Base-by-base conservation (phyloP, 2,329 filamentous ascomycete species). In the Chrysoporthe cubensis region DNA sequence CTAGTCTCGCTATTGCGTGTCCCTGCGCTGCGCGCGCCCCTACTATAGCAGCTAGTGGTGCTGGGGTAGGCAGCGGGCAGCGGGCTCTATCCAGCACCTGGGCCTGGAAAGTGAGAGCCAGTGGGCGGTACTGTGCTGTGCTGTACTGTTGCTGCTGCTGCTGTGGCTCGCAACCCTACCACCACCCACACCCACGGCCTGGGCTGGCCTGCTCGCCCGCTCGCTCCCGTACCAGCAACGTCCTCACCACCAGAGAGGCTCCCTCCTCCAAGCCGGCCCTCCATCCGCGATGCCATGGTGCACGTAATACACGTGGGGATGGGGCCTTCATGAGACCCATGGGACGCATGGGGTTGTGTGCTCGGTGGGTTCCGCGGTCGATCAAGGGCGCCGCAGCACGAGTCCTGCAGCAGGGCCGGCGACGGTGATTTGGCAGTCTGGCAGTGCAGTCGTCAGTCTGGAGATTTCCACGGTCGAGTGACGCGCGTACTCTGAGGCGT, bases 401-500 rank as follows among this genome's bases (percentile, higher is more conserved):
- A 40, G 37, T 40, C 37, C 37, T 40, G 37, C 37, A 40, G 37
- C 37, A 40, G 37, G 37, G 6, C 37, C 9, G 37, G 37, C 37
- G 18, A 34, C 43, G 32, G 56, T 42, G 18, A 26, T 9, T 40
- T 48, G 58, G 40, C 40, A 32, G 40, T 37, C 11, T 61, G 44
- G 57, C 16, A 21, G 21, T 58, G n/a, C 40, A 42, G 57, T 59
- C 21, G 57, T 46, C 59, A 61, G 59, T 34, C 16, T 44, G 18
- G 18, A 61, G 42, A 42, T 16, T 32, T 32, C 60, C 60, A 6
- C 60, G 60, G 60, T 9, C 52, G 46, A 37, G 48, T 46, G 65
- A 70, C 68, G 68, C 68, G 68, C 68, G 68, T 70, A 60, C 64
- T 43, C 34, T 60, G 57, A 69, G 60, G 46, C 54, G 58, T 46